Evolutionary conservation across 1,284 basidiomycete genomes (phyloP).

Genomic region (Takashimella tepidaria): DNA sequence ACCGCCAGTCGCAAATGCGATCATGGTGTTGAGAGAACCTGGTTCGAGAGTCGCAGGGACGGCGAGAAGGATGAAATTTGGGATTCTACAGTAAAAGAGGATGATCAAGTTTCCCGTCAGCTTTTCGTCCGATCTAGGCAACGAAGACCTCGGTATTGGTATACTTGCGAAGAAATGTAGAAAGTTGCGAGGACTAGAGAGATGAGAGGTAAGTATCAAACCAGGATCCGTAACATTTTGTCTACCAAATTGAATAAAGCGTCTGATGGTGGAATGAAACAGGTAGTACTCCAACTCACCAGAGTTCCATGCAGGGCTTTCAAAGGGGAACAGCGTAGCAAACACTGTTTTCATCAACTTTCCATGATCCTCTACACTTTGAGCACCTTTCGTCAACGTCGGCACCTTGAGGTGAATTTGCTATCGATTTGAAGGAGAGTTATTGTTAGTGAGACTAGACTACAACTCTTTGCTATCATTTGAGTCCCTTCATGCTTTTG

Average conservation of each 20-base stretch:
- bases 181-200: conserved; percentile 74
- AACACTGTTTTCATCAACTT: conserved; percentile 55
- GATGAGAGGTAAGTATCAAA: conserved; percentile 5
- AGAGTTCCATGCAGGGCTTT: conserved; percentile 74
- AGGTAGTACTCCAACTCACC: conserved; percentile 46
- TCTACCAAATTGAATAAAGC: too few relatives aligned
- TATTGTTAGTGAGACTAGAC: too few relatives aligned
- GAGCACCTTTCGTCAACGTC: not conserved
- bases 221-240: too few relatives aligned
- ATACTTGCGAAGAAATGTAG: conserved; percentile 82
- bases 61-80: conserved; percentile 85
- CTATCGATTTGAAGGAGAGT: too few relatives aligned
- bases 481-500: too few relatives aligned
- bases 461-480: too few relatives aligned
- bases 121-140: too few relatives aligned
- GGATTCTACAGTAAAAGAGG: conserved; percentile 56
- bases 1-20: conserved; percentile 61
- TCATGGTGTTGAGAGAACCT: conserved; percentile 84
- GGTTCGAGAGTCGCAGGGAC: conserved; percentile 77
- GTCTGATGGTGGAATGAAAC: too few relatives aligned
- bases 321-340: conserved; percentile 72
- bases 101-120: too few relatives aligned
- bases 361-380: conserved; percentile 6
- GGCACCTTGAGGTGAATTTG: not conserved
- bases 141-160: not conserved